Conservation (phyloP, 31 red algal species). For the Asparagopsis taxiformis region DNA sequence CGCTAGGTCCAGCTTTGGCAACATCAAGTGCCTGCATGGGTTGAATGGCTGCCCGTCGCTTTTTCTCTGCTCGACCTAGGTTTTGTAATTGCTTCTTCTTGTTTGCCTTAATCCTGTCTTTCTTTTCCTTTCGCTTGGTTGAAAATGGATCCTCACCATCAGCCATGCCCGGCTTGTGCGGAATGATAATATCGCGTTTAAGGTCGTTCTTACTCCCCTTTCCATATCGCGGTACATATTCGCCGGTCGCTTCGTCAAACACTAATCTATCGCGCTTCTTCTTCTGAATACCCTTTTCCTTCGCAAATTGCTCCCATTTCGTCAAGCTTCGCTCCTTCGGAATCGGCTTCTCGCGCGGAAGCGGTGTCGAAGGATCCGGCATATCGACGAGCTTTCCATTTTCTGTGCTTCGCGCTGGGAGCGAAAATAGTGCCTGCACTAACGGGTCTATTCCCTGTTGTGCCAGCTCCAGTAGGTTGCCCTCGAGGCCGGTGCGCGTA, state of each 20-base stretch:
- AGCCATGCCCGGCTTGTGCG: conserved; percentile 61
- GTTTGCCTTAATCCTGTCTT: conserved; percentile 41
- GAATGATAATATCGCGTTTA: conserved; percentile 28
- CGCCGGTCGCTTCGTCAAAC: conserved; percentile 66
- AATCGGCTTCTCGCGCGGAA: conserved; percentile 79
- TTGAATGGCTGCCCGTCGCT: conserved; percentile 13
- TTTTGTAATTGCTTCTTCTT: conserved; percentile 40
- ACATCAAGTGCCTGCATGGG: conserved; percentile 61
- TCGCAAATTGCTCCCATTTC: conserved; percentile 90
- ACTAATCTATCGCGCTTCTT: conserved; percentile 84
- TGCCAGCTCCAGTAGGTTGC: conserved; percentile 17
- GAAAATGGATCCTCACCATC: conserved; percentile 58
- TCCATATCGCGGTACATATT: conserved; percentile 82
- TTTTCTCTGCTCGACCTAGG: conserved; percentile 28
- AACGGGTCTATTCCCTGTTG: conserved; percentile 25
- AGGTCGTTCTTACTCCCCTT: conserved; percentile 40
- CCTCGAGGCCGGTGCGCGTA: conserved; percentile 23
- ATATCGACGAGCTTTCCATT: conserved; percentile 46
- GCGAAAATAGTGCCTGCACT: conserved; percentile 62
- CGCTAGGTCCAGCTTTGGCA: conserved; percentile 22
- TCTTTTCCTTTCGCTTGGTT: conserved; percentile 38
- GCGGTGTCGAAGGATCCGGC: conserved; percentile 3
- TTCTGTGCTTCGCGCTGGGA: conserved; percentile 27
- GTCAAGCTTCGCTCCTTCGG: conserved; percentile 60
- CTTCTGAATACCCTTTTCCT: conserved; percentile 83